These are phyloP conservation scores for Aspergillus arachidicola DNA, from an alignment of 2,329 filamentous ascomycete species.

Conservation along the genomic window DNA sequence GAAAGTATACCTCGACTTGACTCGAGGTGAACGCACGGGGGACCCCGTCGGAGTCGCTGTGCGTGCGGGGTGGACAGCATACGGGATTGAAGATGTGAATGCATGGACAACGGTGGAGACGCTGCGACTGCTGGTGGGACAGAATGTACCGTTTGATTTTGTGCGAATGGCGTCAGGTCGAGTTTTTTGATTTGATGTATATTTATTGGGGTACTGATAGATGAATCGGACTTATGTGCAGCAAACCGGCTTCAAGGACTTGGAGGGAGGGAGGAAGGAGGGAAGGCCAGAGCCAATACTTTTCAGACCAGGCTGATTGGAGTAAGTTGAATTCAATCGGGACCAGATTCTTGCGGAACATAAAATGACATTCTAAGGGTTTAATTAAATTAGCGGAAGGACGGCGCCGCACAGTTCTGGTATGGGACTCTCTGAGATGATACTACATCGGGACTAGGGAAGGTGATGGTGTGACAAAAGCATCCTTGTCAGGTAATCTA, in stretches of 20 bases:
- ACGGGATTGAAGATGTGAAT: slow-evolving; percentile 76
- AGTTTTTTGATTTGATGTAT: slow-evolving; percentile 45
- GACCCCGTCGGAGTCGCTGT: slow-evolving; percentile 72
- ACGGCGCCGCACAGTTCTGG: neutral
- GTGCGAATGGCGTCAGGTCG: slow-evolving; percentile 71
- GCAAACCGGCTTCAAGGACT: neutral
- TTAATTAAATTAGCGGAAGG: neutral
- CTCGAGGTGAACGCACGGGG: slow-evolving; percentile 66
- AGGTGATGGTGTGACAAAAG: neutral
- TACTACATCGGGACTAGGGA: neutral
- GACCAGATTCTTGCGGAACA: neutral
- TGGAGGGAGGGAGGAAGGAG: neutral
- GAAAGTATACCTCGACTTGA: slow-evolving; percentile 81
- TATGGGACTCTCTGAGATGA: neutral
- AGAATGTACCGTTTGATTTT: slow-evolving; percentile 88
- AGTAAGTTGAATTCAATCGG: no score
- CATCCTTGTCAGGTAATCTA: neutral
- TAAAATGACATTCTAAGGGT: no score
- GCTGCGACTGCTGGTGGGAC: slow-evolving; percentile 74
- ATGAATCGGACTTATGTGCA: neutral
- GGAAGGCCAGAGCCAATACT: neutral
- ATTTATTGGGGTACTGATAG: neutral
- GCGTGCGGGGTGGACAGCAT: slow-evolving; percentile 75
- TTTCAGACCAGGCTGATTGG: no score
- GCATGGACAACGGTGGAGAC: slow-evolving; percentile 86